These are phyloP conservation scores for Melaleuca quinquenervia DNA, from an alignment of 345 rosid species.

Conservation along the genomic window DNA sequence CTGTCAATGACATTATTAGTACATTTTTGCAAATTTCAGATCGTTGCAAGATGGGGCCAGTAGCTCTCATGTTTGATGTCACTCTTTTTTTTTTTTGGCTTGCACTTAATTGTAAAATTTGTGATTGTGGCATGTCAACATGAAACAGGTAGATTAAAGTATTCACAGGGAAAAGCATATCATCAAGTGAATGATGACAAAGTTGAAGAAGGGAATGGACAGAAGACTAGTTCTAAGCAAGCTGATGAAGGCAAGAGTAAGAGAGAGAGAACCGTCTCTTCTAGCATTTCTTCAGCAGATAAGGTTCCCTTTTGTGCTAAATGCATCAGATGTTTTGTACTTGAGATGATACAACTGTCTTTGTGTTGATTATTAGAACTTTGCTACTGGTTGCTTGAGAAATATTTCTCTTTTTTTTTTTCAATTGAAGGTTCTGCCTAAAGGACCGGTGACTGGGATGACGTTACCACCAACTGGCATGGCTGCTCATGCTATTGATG, in stretches of 20 bases:
- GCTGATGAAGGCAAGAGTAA: conserved; percentile 33
- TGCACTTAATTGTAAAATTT: not conserved
- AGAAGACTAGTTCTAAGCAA: conserved; percentile 14
- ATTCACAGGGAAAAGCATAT: conserved; percentile 27
- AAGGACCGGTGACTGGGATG: not conserved
- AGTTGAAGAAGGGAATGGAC: conserved; percentile 18
- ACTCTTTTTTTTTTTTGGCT: not conserved
- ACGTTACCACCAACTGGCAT: conserved; percentile 47
- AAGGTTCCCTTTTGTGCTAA: conserved; percentile 27
- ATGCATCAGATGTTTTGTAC: not conserved
- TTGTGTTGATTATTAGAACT: not conserved
- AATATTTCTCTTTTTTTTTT: not conserved
- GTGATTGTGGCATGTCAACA: not conserved
- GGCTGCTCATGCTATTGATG: conserved; percentile 56
- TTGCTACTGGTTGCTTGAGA: not conserved
- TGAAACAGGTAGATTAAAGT: conserved; percentile 18
- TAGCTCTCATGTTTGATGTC: not conserved
- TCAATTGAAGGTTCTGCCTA: not conserved
- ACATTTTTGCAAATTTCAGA: conserved; percentile 20
- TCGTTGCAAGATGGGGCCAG: not conserved
- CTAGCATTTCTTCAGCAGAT: conserved; percentile 23
- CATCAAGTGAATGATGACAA: conserved; percentile 32
- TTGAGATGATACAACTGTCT: not conserved
- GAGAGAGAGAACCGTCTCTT: conserved; percentile 31
- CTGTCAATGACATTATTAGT: not conserved